phyloP scores from a whole-genome alignment of 1,284 basidiomycete species.

The Coniophora puteana region DNA sequence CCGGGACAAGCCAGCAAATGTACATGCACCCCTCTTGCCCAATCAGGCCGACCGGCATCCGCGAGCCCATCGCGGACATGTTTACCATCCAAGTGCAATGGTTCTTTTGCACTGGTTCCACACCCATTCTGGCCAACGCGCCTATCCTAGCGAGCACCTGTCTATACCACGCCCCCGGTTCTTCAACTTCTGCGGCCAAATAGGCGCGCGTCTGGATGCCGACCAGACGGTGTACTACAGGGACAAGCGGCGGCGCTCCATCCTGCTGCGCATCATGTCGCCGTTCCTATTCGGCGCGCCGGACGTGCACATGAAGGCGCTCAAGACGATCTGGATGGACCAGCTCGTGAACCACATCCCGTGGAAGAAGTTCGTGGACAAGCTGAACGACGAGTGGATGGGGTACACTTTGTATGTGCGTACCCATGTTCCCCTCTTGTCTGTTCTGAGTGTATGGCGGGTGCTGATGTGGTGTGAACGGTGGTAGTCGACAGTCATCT shows the following conservation, averaged over 20 bases:
- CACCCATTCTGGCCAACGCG: too few relatives aligned
- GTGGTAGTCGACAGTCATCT: conserved; percentile 37
- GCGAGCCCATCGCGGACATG: too few relatives aligned
- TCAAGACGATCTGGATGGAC: conserved; percentile 37
- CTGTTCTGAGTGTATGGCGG: conserved; percentile 25
- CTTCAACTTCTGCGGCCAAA: conserved; percentile 31
- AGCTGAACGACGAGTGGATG: conserved; percentile 45
- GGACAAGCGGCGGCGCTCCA: conserved; percentile 13
- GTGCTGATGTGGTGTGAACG: too few relatives aligned
- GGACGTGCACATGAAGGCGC: conserved; percentile 31
- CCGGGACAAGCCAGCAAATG: too few relatives aligned
- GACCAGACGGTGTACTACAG: conserved; percentile 29
- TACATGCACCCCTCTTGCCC: too few relatives aligned
- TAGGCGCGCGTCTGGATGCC: conserved; percentile 28
- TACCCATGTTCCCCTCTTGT: too few relatives aligned
- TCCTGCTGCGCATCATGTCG: conserved; percentile 29
- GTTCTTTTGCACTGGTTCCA: too few relatives aligned
- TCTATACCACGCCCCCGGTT: conserved; percentile 14
- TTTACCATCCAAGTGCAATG: too few relatives aligned
- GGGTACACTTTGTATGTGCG: conserved; percentile 48
- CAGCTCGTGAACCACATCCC: conserved; percentile 31
- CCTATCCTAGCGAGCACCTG: too few relatives aligned
- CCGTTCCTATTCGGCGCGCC: conserved; percentile 38
- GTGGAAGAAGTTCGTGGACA: conserved; percentile 39
- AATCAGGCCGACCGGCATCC: too few relatives aligned